phyloP scores from a whole-genome alignment of 352 stramenopile species.

The Phytophthora sp. region DNA sequence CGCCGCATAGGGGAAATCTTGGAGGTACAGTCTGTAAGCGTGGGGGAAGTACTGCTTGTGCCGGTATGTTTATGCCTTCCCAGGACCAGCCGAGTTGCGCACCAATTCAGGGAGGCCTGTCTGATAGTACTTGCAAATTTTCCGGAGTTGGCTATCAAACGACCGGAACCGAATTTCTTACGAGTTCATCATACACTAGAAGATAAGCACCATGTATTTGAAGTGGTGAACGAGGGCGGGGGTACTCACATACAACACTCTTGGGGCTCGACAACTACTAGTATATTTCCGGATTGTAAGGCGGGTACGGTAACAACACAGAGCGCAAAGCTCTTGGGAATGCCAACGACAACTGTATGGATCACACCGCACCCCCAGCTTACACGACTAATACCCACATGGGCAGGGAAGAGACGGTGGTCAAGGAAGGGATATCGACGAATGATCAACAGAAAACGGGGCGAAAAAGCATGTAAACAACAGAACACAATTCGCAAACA shows the following conservation, averaged over 20 bases:
- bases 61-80: neutral
- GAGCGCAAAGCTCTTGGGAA: neutral
- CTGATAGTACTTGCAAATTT: neutral
- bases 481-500: neutral
- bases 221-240: neutral
- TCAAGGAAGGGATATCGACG: neutral
- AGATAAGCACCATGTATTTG: neutral
- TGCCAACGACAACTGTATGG: neutral
- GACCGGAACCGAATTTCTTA: neutral
- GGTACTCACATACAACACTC: neutral
- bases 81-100: neutral
- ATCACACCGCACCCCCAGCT: neutral
- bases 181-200: neutral
- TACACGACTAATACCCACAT: neutral
- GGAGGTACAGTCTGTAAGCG: neutral
- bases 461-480: neutral
- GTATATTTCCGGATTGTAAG: neutral
- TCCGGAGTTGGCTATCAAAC: neutral
- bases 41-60: neutral
- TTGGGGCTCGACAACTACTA: neutral
- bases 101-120: neutral
- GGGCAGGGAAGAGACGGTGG: slow-evolving; percentile 3
- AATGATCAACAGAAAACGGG: neutral
- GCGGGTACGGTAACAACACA: neutral
- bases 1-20: neutral